Percentiles rank a stretch among this genome's conserved stretches.
Evolutionary conservation across 257 asterid species (phyloP).

Genomic region (Eucommia ulmoides): DNA sequence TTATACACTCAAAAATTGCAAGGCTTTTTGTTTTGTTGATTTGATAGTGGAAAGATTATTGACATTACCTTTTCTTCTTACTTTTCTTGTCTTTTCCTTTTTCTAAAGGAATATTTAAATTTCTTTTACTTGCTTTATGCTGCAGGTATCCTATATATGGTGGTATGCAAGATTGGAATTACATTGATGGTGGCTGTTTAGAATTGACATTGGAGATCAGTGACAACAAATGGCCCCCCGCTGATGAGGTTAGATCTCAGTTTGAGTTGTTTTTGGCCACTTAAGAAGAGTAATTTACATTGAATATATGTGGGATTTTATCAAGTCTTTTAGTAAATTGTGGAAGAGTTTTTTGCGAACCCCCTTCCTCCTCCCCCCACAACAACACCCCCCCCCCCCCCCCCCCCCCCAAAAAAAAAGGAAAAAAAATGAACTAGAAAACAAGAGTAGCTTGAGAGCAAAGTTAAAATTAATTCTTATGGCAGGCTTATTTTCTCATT

Average conservation of each 20-base stretch:
- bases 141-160: constrained; percentile 96
- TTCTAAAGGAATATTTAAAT: not conserved
- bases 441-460: no score
- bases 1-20: not conserved
- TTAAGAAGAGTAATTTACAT: no score
- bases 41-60: not conserved
- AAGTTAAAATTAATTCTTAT: no score
- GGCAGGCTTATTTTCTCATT: no score
- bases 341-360: no score
- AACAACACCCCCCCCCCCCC: no score
- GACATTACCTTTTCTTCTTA: not conserved
- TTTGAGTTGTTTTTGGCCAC: constrained; percentile 9
- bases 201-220: constrained; percentile 92
- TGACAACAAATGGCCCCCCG: constrained; percentile 89
- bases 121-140: constrained; percentile 11
- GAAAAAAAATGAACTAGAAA: no score
- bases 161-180: constrained; percentile 99
- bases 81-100: no score
- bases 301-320: no score
- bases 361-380: no score
- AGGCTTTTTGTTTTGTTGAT: constrained; percentile 6
- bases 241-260: constrained; percentile 56
- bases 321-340: no score
- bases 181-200: constrained; percentile 63
- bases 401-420: no score